Evolutionary conservation across 139 green algal species (phyloP), one percentile per base, ranked within the genome.

Genomic region (Chlorella sp.): DNA sequence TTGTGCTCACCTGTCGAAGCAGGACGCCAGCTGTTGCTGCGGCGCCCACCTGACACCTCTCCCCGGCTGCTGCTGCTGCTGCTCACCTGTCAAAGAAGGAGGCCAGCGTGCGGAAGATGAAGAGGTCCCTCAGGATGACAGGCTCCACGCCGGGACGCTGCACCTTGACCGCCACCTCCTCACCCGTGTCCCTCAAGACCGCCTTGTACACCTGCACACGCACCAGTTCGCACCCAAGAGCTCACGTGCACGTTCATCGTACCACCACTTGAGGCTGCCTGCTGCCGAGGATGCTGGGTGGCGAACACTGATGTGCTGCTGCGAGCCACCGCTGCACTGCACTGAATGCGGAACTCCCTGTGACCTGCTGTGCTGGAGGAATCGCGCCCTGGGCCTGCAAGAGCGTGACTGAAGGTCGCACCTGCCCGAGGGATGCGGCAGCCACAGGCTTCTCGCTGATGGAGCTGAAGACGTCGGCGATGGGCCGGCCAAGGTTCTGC

Each of bases 91-190:
- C 95, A 79, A 97, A 75, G 68, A 95, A 84, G 20, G 67, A 71
- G 23, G 86, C 93, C 27, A 98, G 77, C 0, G 72, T 76, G 36
- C 95, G 82, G 88, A 99, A 98, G 61, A 99, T 89, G 77, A 94
- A 92, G 31, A 99, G 89, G 85, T 99, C 95, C 14, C 90, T 81
- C 27, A 94, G 84, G 78, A 99, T 97, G 80, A 91, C 73, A 3
- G 94, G 94, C 84, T 97, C 93, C 66, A 99, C 92, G 20, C 86
- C 89, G 0, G 95, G 94, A 1, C 94, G 86, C 80, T 97, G 94
- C 76, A 99, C 93, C 85, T 99, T 99, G 31, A 99, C 83, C 2
- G 95, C 95, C 64, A 99, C 95, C 35, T 96, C 86, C 78, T 93
- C 84, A 1, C 93, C 93, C 2, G 81, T 97, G 26, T 89, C 87